phyloP scores from a whole-genome alignment of 1,284 basidiomycete genomes.

The Phylloporus sp. region DNA sequence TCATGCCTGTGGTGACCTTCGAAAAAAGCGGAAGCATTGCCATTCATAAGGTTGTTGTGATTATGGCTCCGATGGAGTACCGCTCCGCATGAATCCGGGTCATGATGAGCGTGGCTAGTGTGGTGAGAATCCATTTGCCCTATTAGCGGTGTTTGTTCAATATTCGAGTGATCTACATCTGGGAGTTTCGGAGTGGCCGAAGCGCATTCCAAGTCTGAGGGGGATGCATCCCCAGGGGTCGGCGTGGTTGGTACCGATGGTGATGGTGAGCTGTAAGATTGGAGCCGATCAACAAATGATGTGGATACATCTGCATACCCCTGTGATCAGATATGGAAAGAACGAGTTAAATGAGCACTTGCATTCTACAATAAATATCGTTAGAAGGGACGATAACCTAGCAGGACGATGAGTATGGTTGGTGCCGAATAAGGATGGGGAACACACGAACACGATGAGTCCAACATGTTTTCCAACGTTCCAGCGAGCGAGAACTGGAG shows the following conservation, averaged over 20 bases:
- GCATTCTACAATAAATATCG: constrained; percentile 83
- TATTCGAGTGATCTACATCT: constrained; percentile 4
- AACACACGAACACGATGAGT: constrained; percentile 71
- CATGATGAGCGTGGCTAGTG: constrained; percentile 13
- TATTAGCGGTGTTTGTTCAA: constrained; percentile 30
- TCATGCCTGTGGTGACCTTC: constrained; percentile 56
- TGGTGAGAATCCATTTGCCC: constrained; percentile 11
- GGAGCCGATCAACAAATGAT: constrained; percentile 72
- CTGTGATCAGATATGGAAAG: neutral
- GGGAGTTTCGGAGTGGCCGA: constrained; percentile 14
- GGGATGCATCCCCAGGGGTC: constrained; percentile 23
- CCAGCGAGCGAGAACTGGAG: constrained; percentile 54
- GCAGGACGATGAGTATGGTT: constrained; percentile 9
- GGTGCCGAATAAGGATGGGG: neutral
- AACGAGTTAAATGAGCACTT: constrained; percentile 35
- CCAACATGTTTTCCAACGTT: constrained; percentile 66
- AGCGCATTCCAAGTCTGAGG: constrained; percentile 19
- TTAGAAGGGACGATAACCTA: constrained; percentile 68
- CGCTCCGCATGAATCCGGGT: constrained; percentile 31
- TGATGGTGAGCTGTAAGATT: constrained; percentile 63
- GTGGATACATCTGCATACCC: constrained; percentile 67
- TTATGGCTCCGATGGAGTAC: constrained; percentile 15
- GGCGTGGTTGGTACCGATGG: constrained; percentile 51
- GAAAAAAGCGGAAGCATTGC: constrained; percentile 31
- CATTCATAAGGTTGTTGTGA: constrained; percentile 5